Evolutionary conservation across 805 yeast species (phyloP), one percentile per base, ranked within the genome.

Genomic region (Barnettozyma vustinii): DNA sequence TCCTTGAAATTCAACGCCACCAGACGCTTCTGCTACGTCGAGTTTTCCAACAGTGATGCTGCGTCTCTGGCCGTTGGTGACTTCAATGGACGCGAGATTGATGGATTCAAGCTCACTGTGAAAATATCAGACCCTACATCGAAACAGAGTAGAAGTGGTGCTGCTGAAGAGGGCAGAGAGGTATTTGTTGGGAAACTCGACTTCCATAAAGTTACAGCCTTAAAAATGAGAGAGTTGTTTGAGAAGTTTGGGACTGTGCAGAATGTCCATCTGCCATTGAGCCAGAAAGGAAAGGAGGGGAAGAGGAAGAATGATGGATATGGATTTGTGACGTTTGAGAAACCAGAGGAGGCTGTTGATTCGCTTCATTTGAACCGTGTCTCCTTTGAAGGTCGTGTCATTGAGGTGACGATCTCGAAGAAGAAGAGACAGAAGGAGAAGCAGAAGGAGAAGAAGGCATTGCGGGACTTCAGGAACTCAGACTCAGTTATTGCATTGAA

Each of bases 21-120:
- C 27, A 71, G 94, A 49, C 63, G 95, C 27, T 88, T 88, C 59
- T 86, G 92, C 53, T 88, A 87, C 58, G 71, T 85, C 15, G 94
- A 86, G 56, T 81, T 67, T 54, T 47, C 64, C 0, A 59, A 68
- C 5, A 47, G 74, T 0, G 68, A 69, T n/a, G 66, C 65, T 16
- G 84, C 87, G 0, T 42, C 59, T 0, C 45, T 54, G 0, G 84
- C 86, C 0, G 67, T 76, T 1, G 51, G 51, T 0, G 49, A 52
- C 1, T 63, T 80, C 10, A 60, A 83, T 58, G 78, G 73, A 0
- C 63, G 56, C 37, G 58, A 53, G 0, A 33, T 74, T 1, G 62
- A 63, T 1, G 75, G 70, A 5, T 75, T 69, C 50, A 64, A 59
- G 16, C 53, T 87, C 18, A 70, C 76, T 0, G 91, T 81, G 0